phyloP scores from a whole-genome alignment of 108 stramenopile species.

The Ochromonas danica region DNA sequence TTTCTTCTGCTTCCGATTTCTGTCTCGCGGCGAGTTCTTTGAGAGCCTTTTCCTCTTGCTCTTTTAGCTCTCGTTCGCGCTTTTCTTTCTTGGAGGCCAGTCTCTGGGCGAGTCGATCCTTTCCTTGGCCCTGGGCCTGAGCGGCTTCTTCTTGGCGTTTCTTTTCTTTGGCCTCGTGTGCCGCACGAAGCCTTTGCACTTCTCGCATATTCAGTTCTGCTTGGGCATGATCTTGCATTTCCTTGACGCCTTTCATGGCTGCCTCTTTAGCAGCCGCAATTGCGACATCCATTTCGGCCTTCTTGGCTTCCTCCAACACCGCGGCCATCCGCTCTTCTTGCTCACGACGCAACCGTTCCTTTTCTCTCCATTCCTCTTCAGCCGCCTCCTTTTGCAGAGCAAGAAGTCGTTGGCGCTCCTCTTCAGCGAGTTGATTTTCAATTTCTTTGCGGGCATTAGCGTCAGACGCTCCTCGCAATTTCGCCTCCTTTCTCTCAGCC shows the following conservation, averaged over 20 bases:
- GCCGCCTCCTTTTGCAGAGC: not conserved
- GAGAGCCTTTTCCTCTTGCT: conserved; percentile 4
- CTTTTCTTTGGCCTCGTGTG: not conserved
- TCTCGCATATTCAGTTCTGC: conserved; percentile 6
- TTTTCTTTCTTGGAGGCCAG: conserved; percentile 7
- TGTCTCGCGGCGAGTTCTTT: not conserved
- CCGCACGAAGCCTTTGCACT: not conserved
- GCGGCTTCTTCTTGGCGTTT: not conserved
- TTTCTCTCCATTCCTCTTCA: not conserved
- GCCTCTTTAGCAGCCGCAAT: conserved; percentile 19
- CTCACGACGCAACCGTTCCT: not conserved
- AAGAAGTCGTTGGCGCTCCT: not conserved
- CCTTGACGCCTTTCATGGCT: not conserved
- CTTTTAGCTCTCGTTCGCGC: conserved; percentile 8
- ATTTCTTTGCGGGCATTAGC: not conserved
- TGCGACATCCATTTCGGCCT: conserved; percentile 25
- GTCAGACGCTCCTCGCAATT: not conserved
- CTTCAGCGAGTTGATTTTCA: not conserved
- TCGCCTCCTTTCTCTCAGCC: not conserved
- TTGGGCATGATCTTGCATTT: not conserved
- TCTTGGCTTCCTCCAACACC: not conserved
- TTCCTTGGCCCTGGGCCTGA: not conserved
- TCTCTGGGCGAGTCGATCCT: not conserved
- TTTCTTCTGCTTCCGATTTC: not conserved
- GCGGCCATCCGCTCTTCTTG: not conserved